Conservation (phyloP, 345 rosid genomes). For the Jatropha curcas region DNA sequence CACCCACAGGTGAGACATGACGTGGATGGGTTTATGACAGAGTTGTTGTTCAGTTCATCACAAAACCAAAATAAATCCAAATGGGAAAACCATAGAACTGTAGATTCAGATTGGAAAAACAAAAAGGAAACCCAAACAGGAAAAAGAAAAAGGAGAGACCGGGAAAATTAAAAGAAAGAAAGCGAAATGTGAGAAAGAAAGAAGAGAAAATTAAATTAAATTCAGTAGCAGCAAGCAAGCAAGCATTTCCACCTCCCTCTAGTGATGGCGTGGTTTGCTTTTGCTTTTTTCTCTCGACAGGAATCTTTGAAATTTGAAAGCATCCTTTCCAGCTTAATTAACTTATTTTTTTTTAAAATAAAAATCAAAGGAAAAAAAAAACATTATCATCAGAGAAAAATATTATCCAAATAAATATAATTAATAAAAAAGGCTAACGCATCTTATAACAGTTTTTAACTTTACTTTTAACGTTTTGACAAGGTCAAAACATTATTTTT, state of each 20-base stretch:
- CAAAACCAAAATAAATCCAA: slow-evolving; percentile 26
- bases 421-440: no score
- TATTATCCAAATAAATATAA: neutral
- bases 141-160: slow-evolving; percentile 30
- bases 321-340: no score
- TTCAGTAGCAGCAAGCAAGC: neutral
- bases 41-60: no score
- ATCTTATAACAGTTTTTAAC: no score
- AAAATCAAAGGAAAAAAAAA: slow-evolving; percentile 8
- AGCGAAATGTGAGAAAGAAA: slow-evolving; percentile 48
- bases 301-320: slow-evolving; percentile 63
- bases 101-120: slow-evolving; percentile 25
- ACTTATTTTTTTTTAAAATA: no score
- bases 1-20: slow-evolving; percentile 36
- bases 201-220: neutral
- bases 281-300: slow-evolving; percentile 45
- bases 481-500: no score
- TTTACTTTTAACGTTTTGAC: no score
- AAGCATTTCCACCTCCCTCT: slow-evolving; percentile 5
- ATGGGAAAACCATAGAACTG: neutral
- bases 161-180: slow-evolving; percentile 33
- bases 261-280: slow-evolving; percentile 46
- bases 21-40: neutral
- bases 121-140: slow-evolving; percentile 46
- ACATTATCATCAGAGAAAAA: no score